Conservation (phyloP, 2,329 filamentous ascomycete species). For the Sporothrix humicola region DNA sequence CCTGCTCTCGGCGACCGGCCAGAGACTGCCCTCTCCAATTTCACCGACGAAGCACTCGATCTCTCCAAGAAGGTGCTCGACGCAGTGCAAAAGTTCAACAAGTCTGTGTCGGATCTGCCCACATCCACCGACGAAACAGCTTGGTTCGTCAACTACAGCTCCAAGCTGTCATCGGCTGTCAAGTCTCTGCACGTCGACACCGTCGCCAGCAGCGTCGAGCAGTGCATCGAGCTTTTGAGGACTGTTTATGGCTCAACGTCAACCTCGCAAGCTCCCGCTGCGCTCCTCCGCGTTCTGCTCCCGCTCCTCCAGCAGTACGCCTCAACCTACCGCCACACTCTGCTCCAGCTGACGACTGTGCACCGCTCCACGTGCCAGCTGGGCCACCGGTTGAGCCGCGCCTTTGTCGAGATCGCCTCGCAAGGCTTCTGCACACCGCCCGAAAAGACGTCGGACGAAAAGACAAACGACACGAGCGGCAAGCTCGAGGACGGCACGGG, state of each 20-base stretch:
- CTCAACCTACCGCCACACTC: slow-evolving; percentile 61
- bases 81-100: slow-evolving; percentile 74
- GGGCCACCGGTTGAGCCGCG: slow-evolving; percentile 74
- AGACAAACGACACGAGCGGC: slow-evolving; percentile 60
- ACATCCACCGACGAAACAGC: slow-evolving; percentile 63
- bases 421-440: slow-evolving; percentile 92
- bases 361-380: slow-evolving; percentile 76
- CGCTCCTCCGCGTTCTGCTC: slow-evolving; percentile 64
- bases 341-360: slow-evolving; percentile 64
- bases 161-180: slow-evolving; percentile 59
- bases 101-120: slow-evolving; percentile 60
- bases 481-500: slow-evolving; percentile 91
- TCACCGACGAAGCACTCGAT: slow-evolving; percentile 65
- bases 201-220: slow-evolving; percentile 53
- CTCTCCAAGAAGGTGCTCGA: slow-evolving; percentile 79
- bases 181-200: slow-evolving; percentile 64
- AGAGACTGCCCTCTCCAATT: slow-evolving; percentile 45
- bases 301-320: slow-evolving; percentile 80
- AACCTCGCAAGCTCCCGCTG: slow-evolving; percentile 38
- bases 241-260: background rate
- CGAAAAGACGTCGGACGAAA: slow-evolving; percentile 76
- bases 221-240: slow-evolving; percentile 49
- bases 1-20: background rate
- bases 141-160: slow-evolving; percentile 66
- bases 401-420: slow-evolving; percentile 77